phyloP scores from a whole-genome alignment of 345 rosid genomes.

The Gossypium mustelinum region DNA sequence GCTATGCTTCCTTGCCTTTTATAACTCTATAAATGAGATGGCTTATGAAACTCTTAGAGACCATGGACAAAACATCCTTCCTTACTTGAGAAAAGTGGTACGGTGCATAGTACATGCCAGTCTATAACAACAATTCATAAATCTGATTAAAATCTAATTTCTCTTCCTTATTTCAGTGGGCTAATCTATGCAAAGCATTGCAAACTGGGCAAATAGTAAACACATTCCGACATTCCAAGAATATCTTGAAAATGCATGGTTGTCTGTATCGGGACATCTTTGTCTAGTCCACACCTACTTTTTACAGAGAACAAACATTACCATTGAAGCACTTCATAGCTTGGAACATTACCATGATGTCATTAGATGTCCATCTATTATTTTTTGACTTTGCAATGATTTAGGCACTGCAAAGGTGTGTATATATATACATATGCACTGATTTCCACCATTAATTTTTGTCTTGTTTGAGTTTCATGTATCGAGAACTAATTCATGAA shows the following conservation, averaged over 20 bases:
- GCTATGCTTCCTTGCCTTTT: slow-evolving; percentile 32
- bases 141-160: not conserved
- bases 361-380: not conserved
- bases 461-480: not conserved
- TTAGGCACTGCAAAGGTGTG: not conserved
- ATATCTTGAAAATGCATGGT: slow-evolving; percentile 36
- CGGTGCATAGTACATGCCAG: not conserved
- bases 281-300: not conserved
- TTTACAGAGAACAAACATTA: not conserved
- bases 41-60: slow-evolving; percentile 34
- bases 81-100: slow-evolving; percentile 30
- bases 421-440: too few relatives aligned
- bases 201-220: slow-evolving; percentile 27
- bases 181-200: slow-evolving; percentile 38
- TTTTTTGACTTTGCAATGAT: not conserved
- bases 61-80: slow-evolving; percentile 22
- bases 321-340: not conserved
- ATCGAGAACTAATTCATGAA: not conserved
- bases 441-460: too few relatives aligned
- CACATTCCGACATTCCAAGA: slow-evolving; percentile 32
- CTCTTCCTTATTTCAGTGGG: slow-evolving; percentile 28
- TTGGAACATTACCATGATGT: not conserved
- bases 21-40: slow-evolving; percentile 39
- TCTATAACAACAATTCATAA: not conserved
- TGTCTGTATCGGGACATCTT: slow-evolving; percentile 10